Percentiles rank a stretch among this genome's conserved stretches.
phyloP scores from a whole-genome alignment of 2,329 filamentous ascomycete species.

The Fusarium chlamydosporum region DNA sequence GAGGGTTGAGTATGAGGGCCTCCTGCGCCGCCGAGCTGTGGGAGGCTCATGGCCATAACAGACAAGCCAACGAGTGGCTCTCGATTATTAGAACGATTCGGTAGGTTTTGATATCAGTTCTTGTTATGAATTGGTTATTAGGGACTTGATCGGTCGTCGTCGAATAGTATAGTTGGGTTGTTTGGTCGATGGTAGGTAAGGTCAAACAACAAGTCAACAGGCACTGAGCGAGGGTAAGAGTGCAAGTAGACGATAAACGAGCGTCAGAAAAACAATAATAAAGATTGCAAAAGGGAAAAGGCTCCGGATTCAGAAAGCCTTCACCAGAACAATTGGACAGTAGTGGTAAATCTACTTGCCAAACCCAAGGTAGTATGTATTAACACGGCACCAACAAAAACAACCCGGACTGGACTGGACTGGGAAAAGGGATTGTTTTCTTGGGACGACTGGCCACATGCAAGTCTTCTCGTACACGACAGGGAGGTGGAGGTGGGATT shows the following conservation, averaged over 20 bases:
- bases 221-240: constrained; percentile 46
- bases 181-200: constrained; percentile 11
- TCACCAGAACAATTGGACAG: constrained; percentile 40
- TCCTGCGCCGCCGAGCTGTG: constrained; percentile 64
- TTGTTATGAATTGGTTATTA: constrained; percentile 19
- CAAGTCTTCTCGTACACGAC: constrained; percentile 33
- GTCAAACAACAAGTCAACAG: constrained; percentile 22
- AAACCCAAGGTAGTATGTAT: constrained; percentile 32
- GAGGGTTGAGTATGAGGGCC: constrained; percentile 86
- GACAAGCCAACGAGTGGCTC: constrained; percentile 54
- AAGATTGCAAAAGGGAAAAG: constrained; percentile 29
- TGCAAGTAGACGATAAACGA: constrained; percentile 48
- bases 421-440: constrained; percentile 54
- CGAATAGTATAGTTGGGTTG: constrained; percentile 12
- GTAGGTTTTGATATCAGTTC: constrained; percentile 24
- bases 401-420: constrained; percentile 31
- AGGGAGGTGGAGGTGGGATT: constrained; percentile 35
- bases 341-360: constrained; percentile 41
- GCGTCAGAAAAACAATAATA: constrained; percentile 41
- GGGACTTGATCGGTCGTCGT: constrained; percentile 26
- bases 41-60: constrained; percentile 73
- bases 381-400: constrained; percentile 43
- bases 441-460: constrained; percentile 45
- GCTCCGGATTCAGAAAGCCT: constrained; percentile 41
- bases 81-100: constrained; percentile 32